phyloP scores from a whole-genome alignment of 2,329 filamentous ascomycete species.

The Epichloe coenophiala region DNA sequence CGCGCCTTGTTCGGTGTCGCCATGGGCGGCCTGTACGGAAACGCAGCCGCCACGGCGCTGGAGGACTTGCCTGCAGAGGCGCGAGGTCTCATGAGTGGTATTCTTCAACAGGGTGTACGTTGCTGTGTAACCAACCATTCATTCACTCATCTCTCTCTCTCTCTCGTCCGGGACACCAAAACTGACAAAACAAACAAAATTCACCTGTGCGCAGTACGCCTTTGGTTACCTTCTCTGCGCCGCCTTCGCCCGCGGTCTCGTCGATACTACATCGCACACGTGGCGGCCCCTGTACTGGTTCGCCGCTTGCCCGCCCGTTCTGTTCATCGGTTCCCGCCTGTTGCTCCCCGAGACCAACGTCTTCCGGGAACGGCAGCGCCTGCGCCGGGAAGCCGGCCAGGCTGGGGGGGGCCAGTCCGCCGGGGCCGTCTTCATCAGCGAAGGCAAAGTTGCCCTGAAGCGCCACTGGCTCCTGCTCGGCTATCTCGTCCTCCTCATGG shows the following conservation, averaged over 20 bases:
- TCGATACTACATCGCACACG: conserved; percentile 62
- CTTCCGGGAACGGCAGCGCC: conserved; percentile 51
- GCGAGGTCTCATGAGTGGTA: conserved; percentile 61
- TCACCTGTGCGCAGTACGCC: conserved; percentile 29
- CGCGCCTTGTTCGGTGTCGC: conserved; percentile 65
- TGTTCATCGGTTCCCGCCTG: conserved; percentile 70
- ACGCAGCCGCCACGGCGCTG: conserved; percentile 64
- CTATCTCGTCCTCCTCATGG: conserved; percentile 79
- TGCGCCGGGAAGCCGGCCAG: conserved; percentile 34
- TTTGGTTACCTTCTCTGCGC: conserved; percentile 50
- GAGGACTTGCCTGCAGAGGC: conserved; percentile 58
- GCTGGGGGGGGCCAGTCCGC: conserved; percentile 25
- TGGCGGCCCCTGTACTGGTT: conserved; percentile 91
- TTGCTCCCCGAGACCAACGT: conserved; percentile 67
- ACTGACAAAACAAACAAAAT: not conserved
- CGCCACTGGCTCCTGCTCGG: conserved; percentile 68
- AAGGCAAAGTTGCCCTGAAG: conserved; percentile 66
- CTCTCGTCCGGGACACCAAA: too few species aligned
- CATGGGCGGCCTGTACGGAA: conserved; percentile 72
- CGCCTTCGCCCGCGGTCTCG: conserved; percentile 50
- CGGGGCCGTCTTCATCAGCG: conserved; percentile 49
- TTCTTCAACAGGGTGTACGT: conserved; percentile 55
- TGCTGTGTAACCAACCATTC: conserved; percentile 1
- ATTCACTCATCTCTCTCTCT: not conserved
- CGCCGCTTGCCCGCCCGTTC: conserved; percentile 62